Evolutionary conservation across 805 yeast genomes (phyloP), one percentile per base, ranked within the genome.

Genomic region (Candida berthetii): DNA sequence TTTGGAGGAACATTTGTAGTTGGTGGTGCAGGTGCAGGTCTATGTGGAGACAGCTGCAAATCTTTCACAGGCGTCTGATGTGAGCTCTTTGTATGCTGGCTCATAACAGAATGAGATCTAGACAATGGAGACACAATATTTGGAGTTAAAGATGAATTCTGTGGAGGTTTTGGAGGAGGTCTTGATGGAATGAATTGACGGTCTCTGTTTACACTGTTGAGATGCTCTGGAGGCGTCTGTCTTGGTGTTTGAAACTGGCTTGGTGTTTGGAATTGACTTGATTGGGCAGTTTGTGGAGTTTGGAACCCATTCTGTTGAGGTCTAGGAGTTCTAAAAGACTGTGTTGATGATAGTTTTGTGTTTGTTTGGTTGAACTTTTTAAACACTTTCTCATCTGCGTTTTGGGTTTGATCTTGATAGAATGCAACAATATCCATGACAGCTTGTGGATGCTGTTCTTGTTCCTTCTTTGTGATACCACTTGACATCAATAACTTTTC

Each of bases 361-460:
- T 52, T 58, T 9, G 57, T 46, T 35, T 54, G 54, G 35, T 62
- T 58, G 40, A 64, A 67, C 35, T 69, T 67, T 45, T 64, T 65
- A 48, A 66, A 63, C 5, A 61, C 63, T 42, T 64, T 65, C 25
- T 66, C 69, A 32, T 68, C 69, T 4, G 67, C 66, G 37, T 60
- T 66, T 35, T 68, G 69, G 0, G 73, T 65, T 22, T 65, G 71
- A 49, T 80, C 84, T 54, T 81, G 86, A 61, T 88, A 88, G 57
- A 88, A 88, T 35, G 86, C 88, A 22, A 88, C 88, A 45, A 86
- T 89, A 54, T 88, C 95, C 72, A 84, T 84, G 5, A 93, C 96
- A 1, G 96, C 96, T 60, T 87, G 90, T 2, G 97, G 96, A 61
- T 93, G 87, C 46, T 83, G 85, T 57, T 82, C 82, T 64, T 88